These are phyloP conservation scores for Chaetothyriales sp. DNA, from an alignment of 2,329 filamentous ascomycete genomes.

Conservation along the genomic window DNA sequence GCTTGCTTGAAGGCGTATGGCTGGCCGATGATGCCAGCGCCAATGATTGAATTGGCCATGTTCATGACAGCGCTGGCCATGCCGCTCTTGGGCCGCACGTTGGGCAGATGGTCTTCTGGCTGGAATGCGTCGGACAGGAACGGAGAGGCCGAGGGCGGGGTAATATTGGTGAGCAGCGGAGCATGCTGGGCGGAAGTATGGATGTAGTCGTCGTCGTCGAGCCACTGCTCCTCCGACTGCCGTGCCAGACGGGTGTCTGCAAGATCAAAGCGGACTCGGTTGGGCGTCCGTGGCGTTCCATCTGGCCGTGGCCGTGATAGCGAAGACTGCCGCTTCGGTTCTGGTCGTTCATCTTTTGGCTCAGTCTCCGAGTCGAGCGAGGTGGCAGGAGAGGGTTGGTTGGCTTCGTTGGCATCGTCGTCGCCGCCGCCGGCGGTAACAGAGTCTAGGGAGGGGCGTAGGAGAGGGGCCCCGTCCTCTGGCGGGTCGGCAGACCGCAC, in stretches of 20 bases:
- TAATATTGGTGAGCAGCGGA: slow-evolving; percentile 68
- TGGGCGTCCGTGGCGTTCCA: slow-evolving; percentile 47
- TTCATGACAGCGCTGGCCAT: slow-evolving; percentile 93
- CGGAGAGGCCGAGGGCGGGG: slow-evolving; percentile 60
- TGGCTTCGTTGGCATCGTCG: slow-evolving; percentile 18
- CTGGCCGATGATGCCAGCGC: slow-evolving; percentile 62
- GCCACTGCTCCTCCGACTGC: slow-evolving; percentile 14
- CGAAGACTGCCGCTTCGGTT: slow-evolving; percentile 27
- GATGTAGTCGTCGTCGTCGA: slow-evolving; percentile 49
- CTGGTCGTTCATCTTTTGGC: slow-evolving; percentile 8
- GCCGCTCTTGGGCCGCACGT: slow-evolving; percentile 65
- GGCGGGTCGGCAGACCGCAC: slow-evolving; percentile 19
- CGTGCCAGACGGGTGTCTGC: slow-evolving; percentile 10
- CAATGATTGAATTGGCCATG: slow-evolving; percentile 98
- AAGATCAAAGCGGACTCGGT: slow-evolving; percentile 62
- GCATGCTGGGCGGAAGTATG: slow-evolving; percentile 38
- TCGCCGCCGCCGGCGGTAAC: slow-evolving; percentile 20
- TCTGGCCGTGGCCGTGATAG: slow-evolving; percentile 27
- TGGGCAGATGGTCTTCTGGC: slow-evolving; percentile 46
- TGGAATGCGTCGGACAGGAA: slow-evolving; percentile 47
- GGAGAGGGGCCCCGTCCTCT: slow-evolving; percentile 24
- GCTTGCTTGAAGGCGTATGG: slow-evolving; percentile 94
- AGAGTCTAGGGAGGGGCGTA: slow-evolving; percentile 18
- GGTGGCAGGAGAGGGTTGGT: slow-evolving; percentile 6
- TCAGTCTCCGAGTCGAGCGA: neutral